These are phyloP conservation scores for Eleusine coracana DNA, from an alignment of 176 grass and related monocot genomes.

Conservation along the genomic window DNA sequence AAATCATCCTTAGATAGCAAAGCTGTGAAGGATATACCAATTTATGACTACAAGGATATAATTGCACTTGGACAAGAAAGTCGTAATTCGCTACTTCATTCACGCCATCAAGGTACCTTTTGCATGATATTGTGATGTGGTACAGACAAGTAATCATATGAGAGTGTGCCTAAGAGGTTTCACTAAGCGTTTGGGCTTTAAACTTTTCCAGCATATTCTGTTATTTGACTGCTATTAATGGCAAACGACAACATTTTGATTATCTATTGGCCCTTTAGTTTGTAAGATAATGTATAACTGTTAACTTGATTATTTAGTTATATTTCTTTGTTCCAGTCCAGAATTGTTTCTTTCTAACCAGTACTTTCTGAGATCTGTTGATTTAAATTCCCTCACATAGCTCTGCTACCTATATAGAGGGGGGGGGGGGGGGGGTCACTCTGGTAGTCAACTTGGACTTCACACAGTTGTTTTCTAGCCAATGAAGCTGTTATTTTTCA, in stretches of 20 bases:
- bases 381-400: too few species aligned
- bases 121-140: slow-evolving; percentile 25
- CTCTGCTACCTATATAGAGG: too few species aligned
- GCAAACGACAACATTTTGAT: slow-evolving; percentile 6
- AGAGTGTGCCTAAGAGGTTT: not conserved
- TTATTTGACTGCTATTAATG: not conserved
- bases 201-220: not conserved
- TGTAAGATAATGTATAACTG: slow-evolving; percentile 17
- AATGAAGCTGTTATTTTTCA: not conserved
- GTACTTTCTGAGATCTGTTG: not conserved
- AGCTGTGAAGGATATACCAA: slow-evolving; percentile 59
- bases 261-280: not conserved
- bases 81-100: slow-evolving; percentile 45
- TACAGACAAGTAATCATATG: slow-evolving; percentile 12
- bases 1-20: slow-evolving; percentile 65
- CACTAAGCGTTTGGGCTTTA: slow-evolving; percentile 7
- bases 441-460: slow-evolving; percentile 13
- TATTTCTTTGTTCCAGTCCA: too few species aligned
- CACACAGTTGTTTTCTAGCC: not conserved
- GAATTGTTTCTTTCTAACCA: not conserved
- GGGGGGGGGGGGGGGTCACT: not conserved
- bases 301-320: slow-evolving; percentile 25
- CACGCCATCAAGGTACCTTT: slow-evolving; percentile 63
- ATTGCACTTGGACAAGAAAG: slow-evolving; percentile 64
- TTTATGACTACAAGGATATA: slow-evolving; percentile 85